These are phyloP conservation scores for Pistacia vera DNA, from an alignment of 345 rosid genomes.

Conservation along the genomic window DNA sequence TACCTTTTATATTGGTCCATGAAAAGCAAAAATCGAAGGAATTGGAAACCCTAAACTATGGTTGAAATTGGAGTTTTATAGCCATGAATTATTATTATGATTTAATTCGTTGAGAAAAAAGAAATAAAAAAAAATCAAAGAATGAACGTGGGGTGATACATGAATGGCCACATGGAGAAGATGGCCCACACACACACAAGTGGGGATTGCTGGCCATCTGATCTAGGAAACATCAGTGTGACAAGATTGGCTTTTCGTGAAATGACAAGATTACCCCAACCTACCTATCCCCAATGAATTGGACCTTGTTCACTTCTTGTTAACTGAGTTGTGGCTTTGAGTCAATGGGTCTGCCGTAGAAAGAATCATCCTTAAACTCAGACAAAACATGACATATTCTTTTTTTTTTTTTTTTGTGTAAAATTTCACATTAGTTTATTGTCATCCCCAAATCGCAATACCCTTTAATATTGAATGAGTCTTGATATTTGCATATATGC, in stretches of 20 bases:
- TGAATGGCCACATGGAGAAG: constrained; percentile 22
- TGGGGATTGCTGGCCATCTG: constrained; percentile 21
- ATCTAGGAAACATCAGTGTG: not conserved
- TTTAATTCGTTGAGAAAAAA: not conserved
- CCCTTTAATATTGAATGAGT: no score
- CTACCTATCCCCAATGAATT: not conserved
- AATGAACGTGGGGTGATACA: constrained; percentile 12
- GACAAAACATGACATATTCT: no score
- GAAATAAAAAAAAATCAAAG: not conserved
- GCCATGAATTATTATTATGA: constrained; percentile 12
- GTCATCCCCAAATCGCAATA: no score
- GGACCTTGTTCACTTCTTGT: no score
- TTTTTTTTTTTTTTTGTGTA: no score
- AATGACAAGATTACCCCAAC: not conserved
- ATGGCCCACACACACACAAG: constrained; percentile 7
- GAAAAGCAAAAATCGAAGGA: constrained; percentile 29
- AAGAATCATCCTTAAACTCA: no score
- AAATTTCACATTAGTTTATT: no score
- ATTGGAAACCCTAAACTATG: constrained; percentile 43
- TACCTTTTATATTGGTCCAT: constrained; percentile 44
- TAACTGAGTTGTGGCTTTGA: not conserved
- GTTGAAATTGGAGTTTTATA: constrained; percentile 40
- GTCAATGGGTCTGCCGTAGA: no score
- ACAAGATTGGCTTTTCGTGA: not conserved
- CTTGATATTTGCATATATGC: no score